Evolutionary conservation across 306 rosid genomes (phyloP).

Genomic region (Alnus rubra): DNA sequence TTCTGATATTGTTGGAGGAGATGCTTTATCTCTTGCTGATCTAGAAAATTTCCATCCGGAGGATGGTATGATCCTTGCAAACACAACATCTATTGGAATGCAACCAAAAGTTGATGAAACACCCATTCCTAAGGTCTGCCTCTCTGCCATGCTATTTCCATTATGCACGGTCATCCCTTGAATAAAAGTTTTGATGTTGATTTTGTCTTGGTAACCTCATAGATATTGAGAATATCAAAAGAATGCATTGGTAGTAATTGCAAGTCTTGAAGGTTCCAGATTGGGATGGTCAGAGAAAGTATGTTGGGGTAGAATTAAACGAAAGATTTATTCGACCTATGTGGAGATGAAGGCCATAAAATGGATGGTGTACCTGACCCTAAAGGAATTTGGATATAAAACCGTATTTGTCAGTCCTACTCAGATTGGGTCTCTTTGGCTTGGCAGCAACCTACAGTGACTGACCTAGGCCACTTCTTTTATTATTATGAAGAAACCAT

Average conservation of each 20-base stretch:
- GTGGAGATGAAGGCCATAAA: not conserved
- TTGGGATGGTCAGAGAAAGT: not conserved
- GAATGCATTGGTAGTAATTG: not conserved
- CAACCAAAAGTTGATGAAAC: constrained; percentile 86
- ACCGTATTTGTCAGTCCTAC: not conserved
- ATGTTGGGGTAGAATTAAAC: not conserved
- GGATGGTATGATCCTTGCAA: constrained; percentile 92
- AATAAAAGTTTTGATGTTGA: constrained; percentile 17
- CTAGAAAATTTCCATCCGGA: constrained; percentile 73
- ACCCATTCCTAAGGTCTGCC: constrained; percentile 77
- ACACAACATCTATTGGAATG: constrained; percentile 94
- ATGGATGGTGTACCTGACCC: not conserved
- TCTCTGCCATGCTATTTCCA: constrained; percentile 24
- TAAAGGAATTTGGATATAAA: not conserved
- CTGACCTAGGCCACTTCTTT: not conserved
- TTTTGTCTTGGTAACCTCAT: not conserved
- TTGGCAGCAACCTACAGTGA: not conserved
- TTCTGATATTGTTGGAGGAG: constrained; percentile 76
- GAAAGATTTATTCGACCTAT: not conserved
- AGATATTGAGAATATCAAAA: not conserved
- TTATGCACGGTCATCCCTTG: constrained; percentile 6
- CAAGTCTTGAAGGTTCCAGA: not conserved
- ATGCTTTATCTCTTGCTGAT: constrained; percentile 74
- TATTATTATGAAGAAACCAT: not conserved
- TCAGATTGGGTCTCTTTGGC: not conserved